These are phyloP conservation scores for Penicillium freii DNA, from an alignment of 2,329 filamentous ascomycete genomes.

Conservation along the genomic window DNA sequence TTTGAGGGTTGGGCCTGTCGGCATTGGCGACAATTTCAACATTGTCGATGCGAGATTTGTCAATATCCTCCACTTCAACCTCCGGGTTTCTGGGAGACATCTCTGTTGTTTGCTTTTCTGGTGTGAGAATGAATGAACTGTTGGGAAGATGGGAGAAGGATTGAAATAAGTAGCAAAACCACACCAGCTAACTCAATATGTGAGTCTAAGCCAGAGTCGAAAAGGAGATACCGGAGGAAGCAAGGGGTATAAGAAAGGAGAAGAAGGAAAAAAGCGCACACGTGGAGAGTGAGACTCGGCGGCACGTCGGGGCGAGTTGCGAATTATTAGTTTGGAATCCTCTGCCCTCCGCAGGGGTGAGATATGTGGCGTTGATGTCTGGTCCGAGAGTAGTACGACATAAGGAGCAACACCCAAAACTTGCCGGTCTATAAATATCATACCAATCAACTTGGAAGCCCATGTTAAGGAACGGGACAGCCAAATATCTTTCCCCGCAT, in stretches of 20 bases:
- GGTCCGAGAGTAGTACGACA: neutral
- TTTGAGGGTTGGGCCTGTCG: constrained; percentile 26
- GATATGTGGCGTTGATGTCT: constrained; percentile 1
- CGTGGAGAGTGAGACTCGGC: neutral
- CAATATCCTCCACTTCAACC: constrained; percentile 18
- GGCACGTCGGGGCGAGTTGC: neutral
- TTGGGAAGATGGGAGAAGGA: neutral
- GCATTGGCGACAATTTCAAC: constrained; percentile 27
- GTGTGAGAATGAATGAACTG: neutral
- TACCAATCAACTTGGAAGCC: neutral
- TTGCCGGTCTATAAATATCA: no score
- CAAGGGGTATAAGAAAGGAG: constrained; percentile 7
- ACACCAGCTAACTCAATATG: neutral
- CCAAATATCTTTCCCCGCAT: neutral
- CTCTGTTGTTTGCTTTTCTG: neutral
- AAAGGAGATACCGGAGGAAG: constrained; percentile 1
- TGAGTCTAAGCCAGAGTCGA: neutral
- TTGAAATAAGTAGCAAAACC: neutral
- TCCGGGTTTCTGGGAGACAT: constrained; percentile 21
- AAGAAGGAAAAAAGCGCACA: constrained; percentile 6
- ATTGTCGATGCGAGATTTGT: constrained; percentile 27
- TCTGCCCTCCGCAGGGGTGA: neutral
- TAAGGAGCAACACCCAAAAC: neutral
- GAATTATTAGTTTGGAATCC: neutral
- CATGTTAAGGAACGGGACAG: neutral